Percentiles rank a stretch among this genome's conserved stretches.
phyloP scores from a whole-genome alignment of 768 basidiomycete genomes.

The Gymnopilus junonius region DNA sequence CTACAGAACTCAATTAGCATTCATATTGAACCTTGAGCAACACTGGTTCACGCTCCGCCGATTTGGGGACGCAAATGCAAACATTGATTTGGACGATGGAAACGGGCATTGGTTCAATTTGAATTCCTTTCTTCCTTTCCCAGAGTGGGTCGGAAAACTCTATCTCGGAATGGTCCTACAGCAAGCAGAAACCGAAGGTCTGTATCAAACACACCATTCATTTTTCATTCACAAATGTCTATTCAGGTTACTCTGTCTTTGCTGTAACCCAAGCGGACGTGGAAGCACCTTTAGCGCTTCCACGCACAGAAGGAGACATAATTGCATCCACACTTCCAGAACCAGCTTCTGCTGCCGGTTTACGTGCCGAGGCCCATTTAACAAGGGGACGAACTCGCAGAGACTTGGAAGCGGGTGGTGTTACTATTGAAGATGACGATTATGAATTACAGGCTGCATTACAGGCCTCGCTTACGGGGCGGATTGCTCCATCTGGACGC shows the following conservation, averaged over 20 bases:
- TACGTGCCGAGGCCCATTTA: not conserved
- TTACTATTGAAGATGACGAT: constrained; percentile 80
- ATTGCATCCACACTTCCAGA: constrained; percentile 68
- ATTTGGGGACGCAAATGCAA: constrained; percentile 62
- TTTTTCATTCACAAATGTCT: not conserved
- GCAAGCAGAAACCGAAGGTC: constrained; percentile 86
- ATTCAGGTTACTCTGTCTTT: constrained; percentile 79
- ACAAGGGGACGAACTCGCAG: not conserved
- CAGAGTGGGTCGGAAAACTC: constrained; percentile 83
- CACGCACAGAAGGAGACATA: constrained; percentile 73
- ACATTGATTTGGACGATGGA: constrained; percentile 45
- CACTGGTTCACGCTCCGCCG: constrained; percentile 92
- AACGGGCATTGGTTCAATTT: constrained; percentile 88
- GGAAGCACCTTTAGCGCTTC: constrained; percentile 53
- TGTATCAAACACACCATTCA: not conserved
- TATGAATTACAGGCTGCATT: constrained; percentile 86
- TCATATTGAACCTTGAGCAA: constrained; percentile 83
- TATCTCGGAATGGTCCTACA: constrained; percentile 88
- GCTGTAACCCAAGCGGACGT: constrained; percentile 70
- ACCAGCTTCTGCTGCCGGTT: constrained; percentile 31
- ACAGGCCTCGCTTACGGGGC: constrained; percentile 70
- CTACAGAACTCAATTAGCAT: constrained; percentile 77
- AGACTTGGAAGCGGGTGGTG: constrained; percentile 16
- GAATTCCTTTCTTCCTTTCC: constrained; percentile 70
- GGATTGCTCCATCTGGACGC: not conserved